A percentile compares a stretch with the other conserved stretches of the same genome.
Conservation (phyloP, 805 yeast species). For the Schizosaccharomyces japonicus region DNA sequence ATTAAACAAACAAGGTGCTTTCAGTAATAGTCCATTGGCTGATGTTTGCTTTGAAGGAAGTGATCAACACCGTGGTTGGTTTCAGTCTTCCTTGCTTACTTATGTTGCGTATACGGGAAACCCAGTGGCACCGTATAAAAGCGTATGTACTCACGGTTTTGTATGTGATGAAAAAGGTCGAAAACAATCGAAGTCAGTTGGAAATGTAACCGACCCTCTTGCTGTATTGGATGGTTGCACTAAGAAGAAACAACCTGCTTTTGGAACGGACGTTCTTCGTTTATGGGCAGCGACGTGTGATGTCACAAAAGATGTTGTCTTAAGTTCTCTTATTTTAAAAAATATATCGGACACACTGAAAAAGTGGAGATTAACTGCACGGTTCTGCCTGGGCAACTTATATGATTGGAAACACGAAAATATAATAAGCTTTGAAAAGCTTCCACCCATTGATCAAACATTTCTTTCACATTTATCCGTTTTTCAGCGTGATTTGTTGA, state of each 20-base stretch:
- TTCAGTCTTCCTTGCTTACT: constrained; percentile 74
- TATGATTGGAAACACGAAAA: constrained; percentile 16
- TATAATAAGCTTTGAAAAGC: constrained; percentile 16
- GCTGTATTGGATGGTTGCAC: constrained; percentile 37
- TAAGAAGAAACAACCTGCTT: constrained; percentile 27
- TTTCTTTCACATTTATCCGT: background rate
- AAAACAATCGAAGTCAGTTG: constrained; percentile 86
- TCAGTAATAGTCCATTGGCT: constrained; percentile 24
- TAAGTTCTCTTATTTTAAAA: constrained; percentile 45
- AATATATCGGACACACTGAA: constrained; percentile 62
- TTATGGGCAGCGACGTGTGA: constrained; percentile 78
- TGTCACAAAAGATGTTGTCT: constrained; percentile 54
- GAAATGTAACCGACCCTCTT: constrained; percentile 52
- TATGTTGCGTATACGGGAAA: constrained; percentile 29
- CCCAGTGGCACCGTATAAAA: constrained; percentile 38
- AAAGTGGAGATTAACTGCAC: constrained; percentile 60
- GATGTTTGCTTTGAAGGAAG: constrained; percentile 87
- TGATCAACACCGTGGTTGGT: constrained; percentile 99
- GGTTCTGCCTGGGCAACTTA: constrained; percentile 60
- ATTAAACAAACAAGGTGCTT: constrained; percentile 20
- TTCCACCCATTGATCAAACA: constrained; percentile 7
- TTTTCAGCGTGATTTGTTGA: background rate
- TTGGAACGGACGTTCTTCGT: constrained; percentile 81
- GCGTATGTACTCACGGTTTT: constrained; percentile 80
- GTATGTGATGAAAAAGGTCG: constrained; percentile 62